Evolutionary conservation across 2,329 filamentous ascomycete species (phyloP), one percentile per base, ranked within the genome.

Genomic region (Fusarium goolgardi): DNA sequence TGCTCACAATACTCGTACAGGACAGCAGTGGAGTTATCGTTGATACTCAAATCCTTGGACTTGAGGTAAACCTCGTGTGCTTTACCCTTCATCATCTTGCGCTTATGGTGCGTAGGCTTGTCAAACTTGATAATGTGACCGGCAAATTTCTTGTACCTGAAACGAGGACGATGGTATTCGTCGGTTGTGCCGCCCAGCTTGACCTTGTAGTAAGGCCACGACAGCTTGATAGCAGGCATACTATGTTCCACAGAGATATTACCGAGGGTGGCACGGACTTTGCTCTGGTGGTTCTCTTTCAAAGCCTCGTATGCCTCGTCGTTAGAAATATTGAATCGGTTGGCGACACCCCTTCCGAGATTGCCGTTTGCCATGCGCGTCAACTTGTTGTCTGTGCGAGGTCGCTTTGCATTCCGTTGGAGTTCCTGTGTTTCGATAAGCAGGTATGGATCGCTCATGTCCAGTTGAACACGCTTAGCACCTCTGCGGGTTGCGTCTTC

Each of bases 1-100:
- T 97, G 94, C 79, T 99, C 96, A 11, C 93, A 96, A 77, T 99
- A 99, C 79, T 99, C 96, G 34, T 98, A 90, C 16, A 99, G 86
- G 7, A 97, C 86, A 21, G 93, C 90, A 41, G 90, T 91, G 0
- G 95, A 94, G 75, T 97, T 97, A 78, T 99, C 96, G 65, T 88
- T 91, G 71, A 97, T 83, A 27, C 92, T 93, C 20, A 99, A 83
- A 72, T 97, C 92, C 75, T 91, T 93, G 1, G 94, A 93, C 23
- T 87, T 88, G 29, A 87, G 86, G 79, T 94, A 99, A 1, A 96
- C 85, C 50, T 94, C 90, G 55, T 91, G 90, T 2, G 91, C 88
- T 69, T 93, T 92, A 63, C 91, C 91, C 78, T 92, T 95, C 78
- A 92, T 88, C 61, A 91, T 88, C 80, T 96, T 97, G 62, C 90